Evolutionary conservation across 768 basidiomycete species (phyloP).

Genomic region (Gloeostereum incarnatum): DNA sequence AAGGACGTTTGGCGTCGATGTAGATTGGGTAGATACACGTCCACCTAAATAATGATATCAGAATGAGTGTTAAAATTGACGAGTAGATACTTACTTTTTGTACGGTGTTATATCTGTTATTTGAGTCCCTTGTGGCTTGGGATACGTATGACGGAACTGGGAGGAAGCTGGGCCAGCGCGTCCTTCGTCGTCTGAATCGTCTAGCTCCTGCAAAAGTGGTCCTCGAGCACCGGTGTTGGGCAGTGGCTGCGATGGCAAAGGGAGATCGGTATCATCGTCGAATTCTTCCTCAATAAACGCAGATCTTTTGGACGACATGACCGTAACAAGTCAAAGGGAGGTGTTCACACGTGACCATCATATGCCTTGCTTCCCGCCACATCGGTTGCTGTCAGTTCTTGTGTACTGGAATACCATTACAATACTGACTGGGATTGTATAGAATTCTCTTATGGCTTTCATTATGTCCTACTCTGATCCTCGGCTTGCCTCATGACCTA

Average conservation of each 20-base stretch:
- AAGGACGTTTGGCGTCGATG: conserved; percentile 89
- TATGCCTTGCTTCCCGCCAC: no score
- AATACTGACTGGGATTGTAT: no score
- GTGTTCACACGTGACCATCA: no score
- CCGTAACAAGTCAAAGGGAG: conserved; percentile 2
- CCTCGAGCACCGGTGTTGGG: conserved; percentile 62
- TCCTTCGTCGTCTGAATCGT: conserved; percentile 23
- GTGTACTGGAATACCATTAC: no score
- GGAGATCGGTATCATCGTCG: conserved; percentile 92
- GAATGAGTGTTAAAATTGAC: no score
- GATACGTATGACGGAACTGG: conserved; percentile 17
- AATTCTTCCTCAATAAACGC: conserved; percentile 72
- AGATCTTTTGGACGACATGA: conserved; percentile 58
- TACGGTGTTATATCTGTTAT: conserved; percentile 76
- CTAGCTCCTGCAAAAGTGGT: conserved; percentile 72
- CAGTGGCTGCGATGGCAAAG: conserved; percentile 59
- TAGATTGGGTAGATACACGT: conserved; percentile 95
- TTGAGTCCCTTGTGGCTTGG: conserved; percentile 18
- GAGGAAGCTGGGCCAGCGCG: conserved; percentile 51
- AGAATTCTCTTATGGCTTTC: no score
- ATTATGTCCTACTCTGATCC: no score
- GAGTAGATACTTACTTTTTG: conserved; percentile 70
- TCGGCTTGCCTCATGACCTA: no score
- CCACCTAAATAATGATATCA: conserved; percentile 49
- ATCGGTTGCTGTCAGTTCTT: no score